Conservation (phyloP, 345 rosid species). For the Populus simonii region DNA sequence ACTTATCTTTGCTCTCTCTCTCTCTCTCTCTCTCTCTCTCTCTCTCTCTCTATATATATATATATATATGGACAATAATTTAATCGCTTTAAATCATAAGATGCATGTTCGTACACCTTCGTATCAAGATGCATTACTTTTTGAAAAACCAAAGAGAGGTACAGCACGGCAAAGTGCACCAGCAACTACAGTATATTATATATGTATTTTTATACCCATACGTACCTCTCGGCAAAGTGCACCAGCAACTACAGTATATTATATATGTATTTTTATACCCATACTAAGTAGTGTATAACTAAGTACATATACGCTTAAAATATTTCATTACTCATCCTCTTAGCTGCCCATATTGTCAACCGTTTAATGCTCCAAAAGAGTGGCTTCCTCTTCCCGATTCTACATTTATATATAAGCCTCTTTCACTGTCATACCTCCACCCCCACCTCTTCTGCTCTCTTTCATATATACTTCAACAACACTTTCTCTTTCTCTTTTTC, state of each 20-base stretch:
- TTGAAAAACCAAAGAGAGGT: conserved; percentile 19
- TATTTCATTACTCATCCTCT: conserved; percentile 11
- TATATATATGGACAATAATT: not conserved
- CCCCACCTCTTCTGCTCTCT: conserved; percentile 14
- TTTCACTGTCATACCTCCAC: conserved; percentile 28
- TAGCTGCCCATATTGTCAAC: conserved; percentile 45
- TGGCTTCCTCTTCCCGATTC: conserved; percentile 16
- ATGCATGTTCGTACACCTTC: conserved; percentile 59
- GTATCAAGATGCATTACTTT: conserved; percentile 34
- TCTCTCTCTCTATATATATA: not conserved
- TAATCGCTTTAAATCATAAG: conserved; percentile 3
- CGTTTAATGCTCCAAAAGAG: conserved; percentile 30
- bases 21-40: not conserved
- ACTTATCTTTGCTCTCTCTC: conserved; percentile 7
- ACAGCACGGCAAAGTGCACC: conserved; percentile 33
- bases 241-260: too few relatives aligned
- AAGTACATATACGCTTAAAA: not conserved
- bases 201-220: not conserved
- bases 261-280: not conserved
- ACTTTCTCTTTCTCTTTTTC: conserved; percentile 8
- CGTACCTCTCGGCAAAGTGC: conserved; percentile 28
- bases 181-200: too few relatives aligned
- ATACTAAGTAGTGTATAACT: not conserved
- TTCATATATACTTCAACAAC: not conserved
- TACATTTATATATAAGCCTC: conserved; percentile 40